Evolutionary conservation across 2,329 filamentous ascomycete species (phyloP).

Genomic region (Neurospora sp.): DNA sequence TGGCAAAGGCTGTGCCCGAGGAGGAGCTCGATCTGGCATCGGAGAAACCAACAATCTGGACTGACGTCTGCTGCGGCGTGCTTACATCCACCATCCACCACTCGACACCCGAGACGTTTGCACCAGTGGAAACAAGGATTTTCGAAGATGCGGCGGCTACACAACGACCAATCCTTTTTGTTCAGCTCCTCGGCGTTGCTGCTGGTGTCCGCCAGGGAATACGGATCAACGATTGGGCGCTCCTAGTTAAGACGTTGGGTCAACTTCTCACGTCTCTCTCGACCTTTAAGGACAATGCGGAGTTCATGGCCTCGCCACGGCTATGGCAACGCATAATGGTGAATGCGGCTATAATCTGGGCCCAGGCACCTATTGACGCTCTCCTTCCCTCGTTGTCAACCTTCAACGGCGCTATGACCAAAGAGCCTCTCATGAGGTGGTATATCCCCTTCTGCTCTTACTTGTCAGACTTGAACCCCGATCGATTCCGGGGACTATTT

Average conservation of each 20-base stretch:
- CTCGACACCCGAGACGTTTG: slow-evolving; percentile 63
- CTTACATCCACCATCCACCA: slow-evolving; percentile 78
- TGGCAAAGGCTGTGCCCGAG: slow-evolving; percentile 41
- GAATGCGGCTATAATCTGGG: slow-evolving; percentile 56
- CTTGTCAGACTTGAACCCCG: slow-evolving; percentile 61
- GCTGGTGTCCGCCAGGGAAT: slow-evolving; percentile 74
- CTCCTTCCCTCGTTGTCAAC: slow-evolving; percentile 60
- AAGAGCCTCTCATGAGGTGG: slow-evolving; percentile 54
- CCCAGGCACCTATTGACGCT: slow-evolving; percentile 68
- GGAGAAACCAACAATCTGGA: slow-evolving; percentile 38
- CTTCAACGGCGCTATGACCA: slow-evolving; percentile 54
- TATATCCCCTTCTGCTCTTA: slow-evolving; percentile 83
- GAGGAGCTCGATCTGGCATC: slow-evolving; percentile 31
- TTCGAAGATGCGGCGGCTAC: slow-evolving; percentile 35
- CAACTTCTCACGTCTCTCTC: slow-evolving; percentile 40
- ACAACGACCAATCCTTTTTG: slow-evolving; percentile 34
- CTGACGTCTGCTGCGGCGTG: slow-evolving; percentile 62
- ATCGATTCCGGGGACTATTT: slow-evolving; percentile 70
- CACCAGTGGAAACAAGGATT: slow-evolving; percentile 54
- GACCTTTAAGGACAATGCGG: slow-evolving; percentile 26
- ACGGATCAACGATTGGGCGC: slow-evolving; percentile 62
- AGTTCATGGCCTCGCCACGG: slow-evolving; percentile 26
- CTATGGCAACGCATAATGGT: slow-evolving; percentile 51
- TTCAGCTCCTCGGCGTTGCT: slow-evolving; percentile 55
- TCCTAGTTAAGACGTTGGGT: slow-evolving; percentile 47